Evolutionary conservation across 495 filamentous ascomycete genomes (phyloP).

Genomic region (Pyrenula aspistea): DNA sequence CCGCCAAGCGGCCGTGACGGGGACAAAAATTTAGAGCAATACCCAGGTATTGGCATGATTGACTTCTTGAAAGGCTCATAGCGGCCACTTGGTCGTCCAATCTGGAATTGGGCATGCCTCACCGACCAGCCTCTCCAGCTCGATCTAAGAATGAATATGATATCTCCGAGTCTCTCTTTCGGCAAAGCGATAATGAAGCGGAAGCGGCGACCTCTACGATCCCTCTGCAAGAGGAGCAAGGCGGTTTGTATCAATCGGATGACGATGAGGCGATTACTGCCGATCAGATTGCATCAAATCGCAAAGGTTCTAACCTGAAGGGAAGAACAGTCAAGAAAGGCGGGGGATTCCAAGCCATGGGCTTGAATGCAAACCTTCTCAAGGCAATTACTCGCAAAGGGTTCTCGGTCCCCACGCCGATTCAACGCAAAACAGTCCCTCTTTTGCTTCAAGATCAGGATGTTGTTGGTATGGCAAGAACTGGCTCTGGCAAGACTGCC

Average conservation of each 20-base stretch:
- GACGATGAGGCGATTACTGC: constrained; percentile 86
- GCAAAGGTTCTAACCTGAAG: constrained; percentile 71
- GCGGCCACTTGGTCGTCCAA: too few relatives aligned
- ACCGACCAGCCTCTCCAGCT: constrained; percentile 64
- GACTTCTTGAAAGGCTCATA: too few relatives aligned
- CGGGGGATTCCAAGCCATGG: constrained; percentile 95
- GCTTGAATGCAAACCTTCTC: constrained; percentile 67
- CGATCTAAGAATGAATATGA: constrained; percentile 86
- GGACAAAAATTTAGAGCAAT: too few relatives aligned
- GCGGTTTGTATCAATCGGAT: constrained; percentile 38
- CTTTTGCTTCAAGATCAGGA: constrained; percentile 78
- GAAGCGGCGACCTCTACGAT: constrained; percentile 11
- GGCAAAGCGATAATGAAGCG: constrained; percentile 39
- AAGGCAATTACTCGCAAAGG: constrained; percentile 88
- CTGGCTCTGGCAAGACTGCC: constrained; percentile 92
- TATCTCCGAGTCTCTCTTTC: constrained; percentile 70
- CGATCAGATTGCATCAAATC: constrained; percentile 70
- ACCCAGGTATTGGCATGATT: too few relatives aligned
- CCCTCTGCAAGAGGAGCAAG: constrained; percentile 8
- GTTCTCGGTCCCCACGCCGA: constrained; percentile 90
- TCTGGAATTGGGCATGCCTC: too few relatives aligned
- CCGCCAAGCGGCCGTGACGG: constrained; percentile 4
- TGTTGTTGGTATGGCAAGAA: constrained; percentile 95
- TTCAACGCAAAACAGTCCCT: constrained; percentile 93
- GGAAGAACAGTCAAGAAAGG: constrained; percentile 82